Conservation (phyloP, 768 basidiomycete species). For the Mrakia gelida region DNA sequence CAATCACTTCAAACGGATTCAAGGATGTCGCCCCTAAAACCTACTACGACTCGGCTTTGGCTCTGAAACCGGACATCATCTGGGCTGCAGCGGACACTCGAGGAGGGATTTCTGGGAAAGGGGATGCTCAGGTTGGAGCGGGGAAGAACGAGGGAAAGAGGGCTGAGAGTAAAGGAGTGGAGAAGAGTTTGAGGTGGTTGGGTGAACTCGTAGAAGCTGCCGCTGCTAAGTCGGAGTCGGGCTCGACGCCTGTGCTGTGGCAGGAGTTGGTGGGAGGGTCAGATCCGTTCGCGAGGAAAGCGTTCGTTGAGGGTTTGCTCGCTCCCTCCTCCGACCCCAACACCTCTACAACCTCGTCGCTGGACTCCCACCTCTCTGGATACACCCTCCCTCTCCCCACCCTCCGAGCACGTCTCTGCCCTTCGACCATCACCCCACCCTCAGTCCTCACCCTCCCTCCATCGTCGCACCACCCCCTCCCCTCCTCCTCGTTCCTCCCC, state of each 20-base stretch:
- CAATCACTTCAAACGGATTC: too few relatives aligned
- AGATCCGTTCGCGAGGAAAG: neutral
- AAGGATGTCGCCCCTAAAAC: neutral
- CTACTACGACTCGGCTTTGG: slow-evolving; percentile 2
- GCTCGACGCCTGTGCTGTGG: neutral
- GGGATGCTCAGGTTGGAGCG: neutral
- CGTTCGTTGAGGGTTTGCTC: neutral
- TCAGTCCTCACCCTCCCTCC: neutral
- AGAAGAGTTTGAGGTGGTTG: slow-evolving; percentile 2
- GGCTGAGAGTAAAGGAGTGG: neutral
- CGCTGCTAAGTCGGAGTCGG: neutral
- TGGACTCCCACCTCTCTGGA: neutral
- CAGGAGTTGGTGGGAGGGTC: slow-evolving; percentile 7
- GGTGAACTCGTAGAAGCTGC: neutral
- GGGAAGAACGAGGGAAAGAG: neutral
- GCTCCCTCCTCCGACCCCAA: too few relatives aligned
- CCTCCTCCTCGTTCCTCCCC: slow-evolving; percentile 8
- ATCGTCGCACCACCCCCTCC: neutral
- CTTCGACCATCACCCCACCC: neutral
- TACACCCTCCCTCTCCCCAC: slow-evolving; percentile 15
- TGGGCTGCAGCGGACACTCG: slow-evolving; percentile 14
- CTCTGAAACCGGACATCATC: slow-evolving; percentile 4
- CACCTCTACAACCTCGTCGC: neutral
- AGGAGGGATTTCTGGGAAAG: neutral
- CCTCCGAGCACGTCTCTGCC: neutral